phyloP scores from a whole-genome alignment of 1,284 basidiomycete genomes.

The Malassezia obtusa region DNA sequence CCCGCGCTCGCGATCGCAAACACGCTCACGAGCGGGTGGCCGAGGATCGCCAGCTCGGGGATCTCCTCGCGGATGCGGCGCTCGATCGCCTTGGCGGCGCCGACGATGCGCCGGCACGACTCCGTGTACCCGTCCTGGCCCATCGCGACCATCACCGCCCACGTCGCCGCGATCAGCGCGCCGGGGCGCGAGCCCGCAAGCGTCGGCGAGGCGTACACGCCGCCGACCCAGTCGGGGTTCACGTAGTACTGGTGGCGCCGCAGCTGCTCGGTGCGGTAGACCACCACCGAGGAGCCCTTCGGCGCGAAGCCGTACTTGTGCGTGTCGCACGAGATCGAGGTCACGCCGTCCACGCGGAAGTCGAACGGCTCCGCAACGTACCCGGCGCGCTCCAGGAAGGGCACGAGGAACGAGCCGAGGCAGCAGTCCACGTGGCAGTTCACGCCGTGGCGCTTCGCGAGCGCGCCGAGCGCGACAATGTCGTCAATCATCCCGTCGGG shows the following conservation, averaged over 20 bases:
- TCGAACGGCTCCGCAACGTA: constrained; percentile 41
- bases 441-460: constrained; percentile 67
- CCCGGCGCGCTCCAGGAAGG: constrained; percentile 41
- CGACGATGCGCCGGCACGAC: constrained; percentile 75
- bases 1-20: constrained; percentile 70
- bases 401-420: constrained; percentile 49
- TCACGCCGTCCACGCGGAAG: constrained; percentile 45
- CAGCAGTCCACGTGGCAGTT: constrained; percentile 67
- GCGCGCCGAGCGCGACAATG: constrained; percentile 65
- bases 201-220: constrained; percentile 43
- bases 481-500: constrained; percentile 58
- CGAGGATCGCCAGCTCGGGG: constrained; percentile 67
- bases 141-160: constrained; percentile 90
- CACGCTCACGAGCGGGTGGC: constrained; percentile 78
- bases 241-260: constrained; percentile 47
- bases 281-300: constrained; percentile 40
- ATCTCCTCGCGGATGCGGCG: constrained; percentile 60
- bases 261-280: constrained; percentile 33
- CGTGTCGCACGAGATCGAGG: constrained; percentile 44
- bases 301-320: constrained; percentile 48
- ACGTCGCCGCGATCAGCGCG: constrained; percentile 82
- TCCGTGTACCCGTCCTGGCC: constrained; percentile 84
- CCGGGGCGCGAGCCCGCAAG: constrained; percentile 60
- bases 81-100: constrained; percentile 61
- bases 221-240: constrained; percentile 45